Evolutionary conservation across 495 filamentous ascomycete species (phyloP).

Genomic region (Sphaerosporella brunnea): DNA sequence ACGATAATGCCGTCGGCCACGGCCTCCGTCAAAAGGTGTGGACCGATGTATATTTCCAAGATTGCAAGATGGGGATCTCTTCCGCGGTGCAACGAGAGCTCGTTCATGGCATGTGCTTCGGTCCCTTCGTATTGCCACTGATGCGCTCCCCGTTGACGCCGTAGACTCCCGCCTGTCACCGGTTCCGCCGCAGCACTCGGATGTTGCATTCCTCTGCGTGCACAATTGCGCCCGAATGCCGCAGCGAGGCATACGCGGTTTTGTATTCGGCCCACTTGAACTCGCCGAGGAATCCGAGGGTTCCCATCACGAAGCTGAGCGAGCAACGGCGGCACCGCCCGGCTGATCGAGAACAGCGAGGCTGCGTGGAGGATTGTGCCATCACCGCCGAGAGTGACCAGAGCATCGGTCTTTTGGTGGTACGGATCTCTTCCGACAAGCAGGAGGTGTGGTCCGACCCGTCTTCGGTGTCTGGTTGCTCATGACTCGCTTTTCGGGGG

Average conservation of each 20-base stretch:
- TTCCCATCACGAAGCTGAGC: conserved; percentile 96
- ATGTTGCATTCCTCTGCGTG: conserved; percentile 9
- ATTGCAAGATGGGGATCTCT: conserved; percentile 75
- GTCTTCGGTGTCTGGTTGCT: too few relatives aligned
- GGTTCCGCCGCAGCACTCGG: conserved; percentile 51
- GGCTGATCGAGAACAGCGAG: conserved; percentile 69
- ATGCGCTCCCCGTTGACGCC: conserved; percentile 35
- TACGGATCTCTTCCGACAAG: too few relatives aligned
- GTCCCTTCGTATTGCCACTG: conserved; percentile 20
- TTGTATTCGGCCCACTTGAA: conserved; percentile 90
- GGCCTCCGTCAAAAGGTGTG: conserved; percentile 72
- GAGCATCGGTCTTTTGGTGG: conserved; percentile 64
- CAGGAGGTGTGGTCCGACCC: too few relatives aligned
- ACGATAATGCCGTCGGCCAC: conserved; percentile 92
- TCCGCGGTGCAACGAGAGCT: conserved; percentile 83
- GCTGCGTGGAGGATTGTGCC: conserved; percentile 87
- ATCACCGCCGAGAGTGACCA: conserved; percentile 80
- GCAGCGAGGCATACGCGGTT: conserved; percentile 35
- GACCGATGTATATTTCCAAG: conserved; percentile 70
- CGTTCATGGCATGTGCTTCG: conserved; percentile 78
- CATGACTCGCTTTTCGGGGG: too few relatives aligned
- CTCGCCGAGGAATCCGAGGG: conserved; percentile 83
- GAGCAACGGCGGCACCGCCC: conserved; percentile 74
- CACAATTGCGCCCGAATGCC: neutral
- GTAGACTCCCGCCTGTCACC: conserved; percentile 67